Evolutionary conservation across 2,329 filamentous ascomycete genomes (phyloP).

Genomic region (Epichloe scottii): DNA sequence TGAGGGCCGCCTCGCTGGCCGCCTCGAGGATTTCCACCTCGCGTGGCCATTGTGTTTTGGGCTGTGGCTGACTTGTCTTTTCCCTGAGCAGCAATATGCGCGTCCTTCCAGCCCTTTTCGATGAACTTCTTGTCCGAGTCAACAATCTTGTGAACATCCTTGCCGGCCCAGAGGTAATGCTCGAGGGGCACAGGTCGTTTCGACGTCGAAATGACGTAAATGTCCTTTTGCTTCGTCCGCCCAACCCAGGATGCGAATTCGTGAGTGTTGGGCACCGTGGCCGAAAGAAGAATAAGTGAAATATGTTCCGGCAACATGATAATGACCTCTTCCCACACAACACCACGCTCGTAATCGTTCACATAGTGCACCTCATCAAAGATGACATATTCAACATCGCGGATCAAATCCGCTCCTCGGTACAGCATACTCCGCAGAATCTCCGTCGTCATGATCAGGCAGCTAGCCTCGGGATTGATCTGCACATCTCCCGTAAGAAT

Average conservation of each 20-base stretch:
- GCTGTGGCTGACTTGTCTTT: slow-evolving; percentile 58
- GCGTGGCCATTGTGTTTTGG: slow-evolving; percentile 21
- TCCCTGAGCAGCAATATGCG: slow-evolving; percentile 68
- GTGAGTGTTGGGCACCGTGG: slow-evolving; percentile 92
- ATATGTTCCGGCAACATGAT: slow-evolving; percentile 99
- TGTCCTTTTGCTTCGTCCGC: slow-evolving; percentile 94
- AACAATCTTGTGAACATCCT: slow-evolving; percentile 88
- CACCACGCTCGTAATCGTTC: slow-evolving; percentile 87
- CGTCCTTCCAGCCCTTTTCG: slow-evolving; percentile 89
- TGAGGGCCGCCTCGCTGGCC: slow-evolving; percentile 27
- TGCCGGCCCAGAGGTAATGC: slow-evolving; percentile 92
- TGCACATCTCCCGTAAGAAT: slow-evolving; percentile 97
- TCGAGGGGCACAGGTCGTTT: slow-evolving; percentile 92
- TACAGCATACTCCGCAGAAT: slow-evolving; percentile 98
- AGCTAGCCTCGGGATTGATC: slow-evolving; percentile 94
- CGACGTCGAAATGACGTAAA: slow-evolving; percentile 95
- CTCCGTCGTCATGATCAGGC: slow-evolving; percentile 98
- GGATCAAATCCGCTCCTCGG: slow-evolving; percentile 84
- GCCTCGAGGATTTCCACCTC: slow-evolving; percentile 26
- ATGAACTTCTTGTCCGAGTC: slow-evolving; percentile 84
- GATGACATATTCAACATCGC: slow-evolving; percentile 96
- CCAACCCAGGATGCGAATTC: slow-evolving; percentile 99
- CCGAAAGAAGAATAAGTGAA: slow-evolving; percentile 85
- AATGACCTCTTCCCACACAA: slow-evolving; percentile 99
- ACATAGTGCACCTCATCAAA: slow-evolving; percentile 99